phyloP scores from a whole-genome alignment of 768 basidiomycete genomes.

The Macrolepiota albuminosa region DNA sequence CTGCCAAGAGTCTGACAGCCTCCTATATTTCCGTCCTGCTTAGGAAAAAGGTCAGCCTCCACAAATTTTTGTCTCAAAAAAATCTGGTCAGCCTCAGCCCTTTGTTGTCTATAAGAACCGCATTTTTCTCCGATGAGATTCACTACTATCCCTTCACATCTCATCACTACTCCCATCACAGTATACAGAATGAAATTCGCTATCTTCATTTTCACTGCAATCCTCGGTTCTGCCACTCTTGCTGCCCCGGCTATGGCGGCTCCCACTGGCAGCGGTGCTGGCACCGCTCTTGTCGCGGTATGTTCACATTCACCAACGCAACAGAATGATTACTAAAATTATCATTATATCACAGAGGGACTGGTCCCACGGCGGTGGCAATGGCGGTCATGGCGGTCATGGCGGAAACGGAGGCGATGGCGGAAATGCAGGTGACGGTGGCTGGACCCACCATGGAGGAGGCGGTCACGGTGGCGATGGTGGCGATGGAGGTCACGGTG shows the following conservation, averaged over 20 bases:
- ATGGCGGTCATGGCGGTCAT: background rate
- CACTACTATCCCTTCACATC: background rate
- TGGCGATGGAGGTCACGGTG: background rate
- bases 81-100: background rate
- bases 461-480: constrained; percentile 1
- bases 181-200: constrained; percentile 6
- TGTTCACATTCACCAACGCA: background rate
- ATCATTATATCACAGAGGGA: background rate
- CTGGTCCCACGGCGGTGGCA: background rate
- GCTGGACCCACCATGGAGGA: background rate
- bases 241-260: constrained; percentile 2
- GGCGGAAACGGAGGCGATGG: background rate
- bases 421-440: constrained; percentile 1
- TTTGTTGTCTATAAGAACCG: background rate
- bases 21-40: background rate
- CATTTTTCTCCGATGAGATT: background rate
- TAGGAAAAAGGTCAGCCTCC: background rate
- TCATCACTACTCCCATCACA: background rate
- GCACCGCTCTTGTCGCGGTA: background rate
- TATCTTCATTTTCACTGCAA: constrained; percentile 4
- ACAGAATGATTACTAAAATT: background rate
- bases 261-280: constrained; percentile 3
- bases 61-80: background rate
- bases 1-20: background rate
- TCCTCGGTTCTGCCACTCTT: constrained; percentile 4